Percentiles rank a stretch among this genome's conserved stretches.
Conservation (phyloP, 208 protist genomes). For the Histomonas meleagridis region DNA sequence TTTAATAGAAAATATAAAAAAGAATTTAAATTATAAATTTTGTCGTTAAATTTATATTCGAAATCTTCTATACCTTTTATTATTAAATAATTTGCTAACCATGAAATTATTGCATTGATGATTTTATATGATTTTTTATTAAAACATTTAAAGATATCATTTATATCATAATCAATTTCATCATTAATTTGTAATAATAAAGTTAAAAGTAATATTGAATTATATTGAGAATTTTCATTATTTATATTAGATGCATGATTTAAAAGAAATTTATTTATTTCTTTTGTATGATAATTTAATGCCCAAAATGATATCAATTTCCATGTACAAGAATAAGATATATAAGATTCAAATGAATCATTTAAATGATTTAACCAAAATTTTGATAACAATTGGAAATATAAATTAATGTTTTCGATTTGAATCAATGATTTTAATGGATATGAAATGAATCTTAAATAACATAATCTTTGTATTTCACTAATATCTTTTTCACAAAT, state of each 20-base stretch:
- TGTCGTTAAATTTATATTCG: neutral
- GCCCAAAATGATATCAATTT: neutral
- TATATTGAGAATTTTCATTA: neutral
- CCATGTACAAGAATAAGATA: neutral
- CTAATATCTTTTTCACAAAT: neutral
- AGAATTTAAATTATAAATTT: neutral
- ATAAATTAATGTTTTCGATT: neutral
- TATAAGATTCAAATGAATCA: neutral
- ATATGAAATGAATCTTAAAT: neutral
- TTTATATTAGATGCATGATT: neutral
- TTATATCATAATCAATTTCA: too few relatives aligned
- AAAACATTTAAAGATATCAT: neutral
- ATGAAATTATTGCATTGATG: neutral
- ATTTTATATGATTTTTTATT: neutral
- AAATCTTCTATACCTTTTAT: neutral
- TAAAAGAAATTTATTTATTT: neutral
- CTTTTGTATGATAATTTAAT: neutral
- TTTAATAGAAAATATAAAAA: neutral
- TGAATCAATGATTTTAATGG: neutral
- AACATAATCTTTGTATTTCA: neutral
- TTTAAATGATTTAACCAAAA: neutral
- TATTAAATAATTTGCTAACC: neutral
- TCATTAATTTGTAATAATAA: neutral
- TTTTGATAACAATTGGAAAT: neutral
- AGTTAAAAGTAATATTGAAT: neutral